Conservation (phyloP, 441 rosid species). For the Macaranga tanarius region DNA sequence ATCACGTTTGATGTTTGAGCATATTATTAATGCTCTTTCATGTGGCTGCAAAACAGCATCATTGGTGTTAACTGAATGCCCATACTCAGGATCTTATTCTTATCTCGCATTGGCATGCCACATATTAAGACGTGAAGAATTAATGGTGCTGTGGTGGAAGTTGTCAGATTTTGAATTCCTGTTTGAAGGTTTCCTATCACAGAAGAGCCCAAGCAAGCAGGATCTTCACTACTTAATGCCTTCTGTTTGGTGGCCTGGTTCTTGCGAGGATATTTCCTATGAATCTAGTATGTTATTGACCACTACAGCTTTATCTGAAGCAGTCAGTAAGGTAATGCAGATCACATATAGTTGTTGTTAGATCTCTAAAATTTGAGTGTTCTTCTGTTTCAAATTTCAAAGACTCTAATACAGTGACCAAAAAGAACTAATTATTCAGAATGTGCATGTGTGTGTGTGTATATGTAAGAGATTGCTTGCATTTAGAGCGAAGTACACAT, state of each 20-base stretch:
- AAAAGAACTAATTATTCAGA: neutral
- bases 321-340: slow-evolving; percentile 68
- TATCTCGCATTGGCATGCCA: slow-evolving; percentile 89
- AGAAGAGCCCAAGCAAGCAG: slow-evolving; percentile 73
- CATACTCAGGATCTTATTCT: slow-evolving; percentile 89
- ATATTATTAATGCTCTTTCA: slow-evolving; percentile 70
- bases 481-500: neutral
- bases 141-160: slow-evolving; percentile 91
- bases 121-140: slow-evolving; percentile 65
- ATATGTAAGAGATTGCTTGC: no score
- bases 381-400: neutral
- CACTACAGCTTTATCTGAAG: slow-evolving; percentile 71
- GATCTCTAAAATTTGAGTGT: neutral
- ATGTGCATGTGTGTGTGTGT: no score
- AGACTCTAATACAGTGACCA: neutral
- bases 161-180: slow-evolving; percentile 68
- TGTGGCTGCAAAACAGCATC: slow-evolving; percentile 75
- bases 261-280: slow-evolving; percentile 71
- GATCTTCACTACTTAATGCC: slow-evolving; percentile 88
- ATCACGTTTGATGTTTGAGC: slow-evolving; percentile 59
- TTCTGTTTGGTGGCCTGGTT: slow-evolving; percentile 99
- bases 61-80: slow-evolving; percentile 72
- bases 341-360: neutral
- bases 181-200: slow-evolving; percentile 87
- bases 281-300: slow-evolving; percentile 87